Conservation (phyloP, 2,329 filamentous ascomycete species). For the Pyrenochaeta sp. region DNA sequence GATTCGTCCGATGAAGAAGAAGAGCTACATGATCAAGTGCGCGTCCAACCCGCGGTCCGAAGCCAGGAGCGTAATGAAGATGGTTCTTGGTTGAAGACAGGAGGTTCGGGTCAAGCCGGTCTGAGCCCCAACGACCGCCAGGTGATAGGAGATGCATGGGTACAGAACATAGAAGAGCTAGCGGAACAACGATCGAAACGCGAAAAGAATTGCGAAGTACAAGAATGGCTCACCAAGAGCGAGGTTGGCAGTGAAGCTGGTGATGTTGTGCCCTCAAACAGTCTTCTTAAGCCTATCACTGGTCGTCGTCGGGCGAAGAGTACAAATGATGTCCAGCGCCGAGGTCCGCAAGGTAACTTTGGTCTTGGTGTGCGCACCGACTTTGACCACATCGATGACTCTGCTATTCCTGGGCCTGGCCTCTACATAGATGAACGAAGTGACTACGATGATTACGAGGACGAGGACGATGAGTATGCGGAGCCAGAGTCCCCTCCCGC, state of each 20-base stretch:
- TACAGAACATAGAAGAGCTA: constrained; percentile 61
- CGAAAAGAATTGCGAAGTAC: constrained; percentile 63
- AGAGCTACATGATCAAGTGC: constrained; percentile 29
- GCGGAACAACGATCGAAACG: constrained; percentile 56
- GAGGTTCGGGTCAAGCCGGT: constrained; percentile 54
- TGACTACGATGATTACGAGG: constrained; percentile 48
- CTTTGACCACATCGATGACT: constrained; percentile 47
- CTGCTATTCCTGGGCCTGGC: constrained; percentile 61
- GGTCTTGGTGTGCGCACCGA: constrained; percentile 44
- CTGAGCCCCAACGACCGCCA: constrained; percentile 58
- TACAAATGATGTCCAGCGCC: constrained; percentile 49
- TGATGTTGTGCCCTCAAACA: constrained; percentile 44
- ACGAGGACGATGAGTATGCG: constrained; percentile 43
- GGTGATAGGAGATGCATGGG: constrained; percentile 50
- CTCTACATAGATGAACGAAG: constrained; percentile 52
- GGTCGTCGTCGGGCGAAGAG: constrained; percentile 59
- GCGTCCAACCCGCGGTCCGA: constrained; percentile 40
- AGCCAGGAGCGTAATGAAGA: constrained; percentile 51
- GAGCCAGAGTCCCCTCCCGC: constrained; percentile 48
- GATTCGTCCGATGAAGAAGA: constrained; percentile 46
- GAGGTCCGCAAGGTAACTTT: constrained; percentile 29
- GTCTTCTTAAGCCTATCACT: constrained; percentile 37
- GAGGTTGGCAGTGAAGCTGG: constrained; percentile 58
- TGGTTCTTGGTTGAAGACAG: constrained; percentile 56
- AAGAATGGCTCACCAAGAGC: constrained; percentile 60